Percentiles rank a stretch among this genome's conserved stretches.
Conservation (phyloP, 108 stramenopile species). For the Fragilaria crotonensis region DNA sequence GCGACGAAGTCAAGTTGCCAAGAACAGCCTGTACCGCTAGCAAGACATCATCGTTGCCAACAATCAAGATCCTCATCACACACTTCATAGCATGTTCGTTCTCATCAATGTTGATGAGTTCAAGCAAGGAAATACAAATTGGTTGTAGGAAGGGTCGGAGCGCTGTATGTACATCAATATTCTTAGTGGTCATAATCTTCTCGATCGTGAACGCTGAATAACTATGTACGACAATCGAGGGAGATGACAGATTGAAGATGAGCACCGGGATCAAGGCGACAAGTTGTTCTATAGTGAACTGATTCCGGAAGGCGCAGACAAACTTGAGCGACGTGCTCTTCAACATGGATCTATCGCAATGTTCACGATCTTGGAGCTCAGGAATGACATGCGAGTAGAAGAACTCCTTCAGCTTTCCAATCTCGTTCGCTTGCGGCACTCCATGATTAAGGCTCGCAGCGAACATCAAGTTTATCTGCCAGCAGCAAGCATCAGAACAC, state of each 20-base stretch:
- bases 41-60: conserved; percentile 76
- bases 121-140: conserved; percentile 85
- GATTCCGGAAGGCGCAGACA: conserved; percentile 93
- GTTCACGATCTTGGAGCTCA: conserved; percentile 79
- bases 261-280: conserved; percentile 62
- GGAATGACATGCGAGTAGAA: conserved; percentile 76
- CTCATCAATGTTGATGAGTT: conserved; percentile 73
- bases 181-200: conserved; percentile 69
- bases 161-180: conserved; percentile 29
- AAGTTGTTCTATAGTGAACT: conserved; percentile 70
- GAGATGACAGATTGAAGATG: conserved; percentile 56
- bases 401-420: conserved; percentile 84
- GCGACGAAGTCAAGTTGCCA: conserved; percentile 69
- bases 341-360: conserved; percentile 77
- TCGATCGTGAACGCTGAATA: conserved; percentile 93
- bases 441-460: conserved; percentile 73
- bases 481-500: conserved; percentile 65
- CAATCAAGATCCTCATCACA: conserved; percentile 82
- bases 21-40: conserved; percentile 82
- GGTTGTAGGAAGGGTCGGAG: conserved; percentile 70
- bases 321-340: conserved; percentile 92
- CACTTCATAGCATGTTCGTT: conserved; percentile 99
- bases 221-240: conserved; percentile 89
- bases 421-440: conserved; percentile 78
- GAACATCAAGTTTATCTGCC: conserved; percentile 86